These are phyloP conservation scores for Coelastrella sp. DNA, from an alignment of 139 green algal species.

Conservation along the genomic window DNA sequence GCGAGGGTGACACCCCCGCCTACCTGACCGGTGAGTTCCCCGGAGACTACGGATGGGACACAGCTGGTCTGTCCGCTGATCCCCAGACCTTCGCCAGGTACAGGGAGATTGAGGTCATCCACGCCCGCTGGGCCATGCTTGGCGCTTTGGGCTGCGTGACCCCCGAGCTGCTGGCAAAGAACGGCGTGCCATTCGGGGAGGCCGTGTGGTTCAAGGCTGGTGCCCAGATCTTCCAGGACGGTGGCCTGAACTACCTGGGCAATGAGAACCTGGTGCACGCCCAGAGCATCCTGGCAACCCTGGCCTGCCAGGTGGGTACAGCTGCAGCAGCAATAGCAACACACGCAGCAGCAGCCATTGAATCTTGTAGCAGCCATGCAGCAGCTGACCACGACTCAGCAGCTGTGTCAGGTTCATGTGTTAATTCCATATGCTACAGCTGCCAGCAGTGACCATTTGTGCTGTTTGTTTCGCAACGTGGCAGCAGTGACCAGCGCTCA, in stretches of 20 bases:
- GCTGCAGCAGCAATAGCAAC: too few species aligned
- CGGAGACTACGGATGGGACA: conserved; percentile 95
- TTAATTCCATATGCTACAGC: too few species aligned
- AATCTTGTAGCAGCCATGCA: too few species aligned
- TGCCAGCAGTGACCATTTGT: too few species aligned
- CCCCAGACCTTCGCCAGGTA: conserved; percentile 92
- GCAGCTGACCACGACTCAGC: too few species aligned
- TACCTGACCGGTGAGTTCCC: conserved; percentile 89
- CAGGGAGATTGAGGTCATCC: conserved; percentile 79
- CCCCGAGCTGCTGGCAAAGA: conserved; percentile 65
- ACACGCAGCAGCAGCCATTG: not conserved
- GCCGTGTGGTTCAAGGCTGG: conserved; percentile 94
- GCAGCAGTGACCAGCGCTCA: too few species aligned
- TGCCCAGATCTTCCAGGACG: conserved; percentile 82
- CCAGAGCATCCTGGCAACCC: conserved; percentile 90
- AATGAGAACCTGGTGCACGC: conserved; percentile 95
- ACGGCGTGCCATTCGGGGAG: conserved; percentile 71
- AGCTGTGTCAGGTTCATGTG: too few species aligned
- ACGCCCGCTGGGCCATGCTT: conserved; percentile 86
- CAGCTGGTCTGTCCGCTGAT: conserved; percentile 92
- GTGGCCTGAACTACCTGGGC: conserved; percentile 87
- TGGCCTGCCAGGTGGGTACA: conserved; percentile 88
- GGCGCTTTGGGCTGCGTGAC: conserved; percentile 68
- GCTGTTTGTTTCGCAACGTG: too few species aligned
- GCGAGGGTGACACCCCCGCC: conserved; percentile 75